Conservation (phyloP, 257 asterid genomes). For the Salvia rosmarinus region DNA sequence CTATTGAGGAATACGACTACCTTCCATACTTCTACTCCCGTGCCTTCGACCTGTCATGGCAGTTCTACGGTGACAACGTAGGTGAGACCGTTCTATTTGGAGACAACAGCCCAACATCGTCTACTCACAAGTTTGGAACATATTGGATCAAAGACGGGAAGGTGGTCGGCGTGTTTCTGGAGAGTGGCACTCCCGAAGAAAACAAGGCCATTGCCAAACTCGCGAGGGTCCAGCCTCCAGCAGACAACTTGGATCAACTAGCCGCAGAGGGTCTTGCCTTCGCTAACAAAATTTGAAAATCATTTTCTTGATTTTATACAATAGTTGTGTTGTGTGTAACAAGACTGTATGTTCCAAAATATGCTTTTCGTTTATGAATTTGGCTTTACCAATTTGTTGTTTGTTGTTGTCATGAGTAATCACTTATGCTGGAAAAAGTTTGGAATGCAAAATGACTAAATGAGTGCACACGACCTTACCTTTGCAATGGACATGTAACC, state of each 20-base stretch:
- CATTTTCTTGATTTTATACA: not conserved
- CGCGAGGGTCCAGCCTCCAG: conserved; percentile 76
- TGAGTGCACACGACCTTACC: too few species aligned
- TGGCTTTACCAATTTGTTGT: too few species aligned
- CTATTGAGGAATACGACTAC: conserved; percentile 78
- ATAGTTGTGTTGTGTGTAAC: conserved; percentile 3
- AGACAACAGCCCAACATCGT: conserved; percentile 64
- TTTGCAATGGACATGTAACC: too few species aligned
- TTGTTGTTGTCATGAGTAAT: too few species aligned
- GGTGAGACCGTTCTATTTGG: conserved; percentile 83
- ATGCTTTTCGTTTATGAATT: not conserved
- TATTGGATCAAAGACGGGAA: conserved; percentile 91
- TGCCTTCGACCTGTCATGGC: conserved; percentile 88
- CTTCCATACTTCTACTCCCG: conserved; percentile 92
- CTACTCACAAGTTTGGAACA: conserved; percentile 80
- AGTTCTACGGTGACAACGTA: conserved; percentile 84
- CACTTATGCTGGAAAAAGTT: too few species aligned
- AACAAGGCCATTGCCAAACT: conserved; percentile 84
- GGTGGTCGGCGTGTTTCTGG: conserved; percentile 80
- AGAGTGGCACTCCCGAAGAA: conserved; percentile 87
- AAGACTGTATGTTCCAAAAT: not conserved
- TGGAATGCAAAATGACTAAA: too few species aligned
- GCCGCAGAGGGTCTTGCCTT: conserved; percentile 72
- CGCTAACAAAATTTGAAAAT: conserved; percentile 65
- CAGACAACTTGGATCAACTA: conserved; percentile 57